Base-by-base conservation (phyloP, 331 rosid species). In the Prunus yedoensis region DNA sequence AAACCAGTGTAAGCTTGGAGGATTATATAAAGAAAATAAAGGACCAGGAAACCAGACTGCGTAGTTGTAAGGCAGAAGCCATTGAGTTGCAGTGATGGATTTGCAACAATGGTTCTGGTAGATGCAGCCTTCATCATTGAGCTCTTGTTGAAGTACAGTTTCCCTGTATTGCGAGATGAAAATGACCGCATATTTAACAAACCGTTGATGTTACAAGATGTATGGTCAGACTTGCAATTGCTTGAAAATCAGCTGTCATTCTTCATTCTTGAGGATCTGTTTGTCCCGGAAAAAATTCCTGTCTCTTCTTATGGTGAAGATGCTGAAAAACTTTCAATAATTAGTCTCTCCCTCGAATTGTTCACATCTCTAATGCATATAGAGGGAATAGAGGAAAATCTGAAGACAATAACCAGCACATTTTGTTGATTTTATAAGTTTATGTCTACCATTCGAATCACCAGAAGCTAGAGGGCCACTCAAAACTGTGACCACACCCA, bases 161-260 rank as follows among this genome's bases (percentile, higher is more conserved):
- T 35, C 28, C 2, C 1, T 2, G 15, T 30, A 0, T 20, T 15
- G 3, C 18, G 0, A 66, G 45, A 52, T 13, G 70, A 35, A 0
- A 13, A 63, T 12, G 81, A 78, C 32, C 51, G 47, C 28, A 75
- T 75, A 4, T 78, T 70, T 16, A 10, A 10, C 14, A 84, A 64
- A 52, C 79, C 69, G 12, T n/a, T 7, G 56, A 60, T 77, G 76
- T 4, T 25, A 27, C 41, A 15, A 20, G 57, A 45, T 12, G 43
- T 77, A 23, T 52, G 61, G 38, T n/a, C 30, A 3, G 79, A 81
- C 53, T 30, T 77, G 79, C 65, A 27, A 12, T 28, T 77, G 73
- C 77, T 82, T 7, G 80, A 82, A 78, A 82, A 82, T 78, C 86
- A 82, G 71, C 18, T 82, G 21, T 81, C 81, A 0, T 84, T 84